Evolutionary conservation across 768 basidiomycete species (phyloP).

Genomic region (Lentinula detonsa): DNA sequence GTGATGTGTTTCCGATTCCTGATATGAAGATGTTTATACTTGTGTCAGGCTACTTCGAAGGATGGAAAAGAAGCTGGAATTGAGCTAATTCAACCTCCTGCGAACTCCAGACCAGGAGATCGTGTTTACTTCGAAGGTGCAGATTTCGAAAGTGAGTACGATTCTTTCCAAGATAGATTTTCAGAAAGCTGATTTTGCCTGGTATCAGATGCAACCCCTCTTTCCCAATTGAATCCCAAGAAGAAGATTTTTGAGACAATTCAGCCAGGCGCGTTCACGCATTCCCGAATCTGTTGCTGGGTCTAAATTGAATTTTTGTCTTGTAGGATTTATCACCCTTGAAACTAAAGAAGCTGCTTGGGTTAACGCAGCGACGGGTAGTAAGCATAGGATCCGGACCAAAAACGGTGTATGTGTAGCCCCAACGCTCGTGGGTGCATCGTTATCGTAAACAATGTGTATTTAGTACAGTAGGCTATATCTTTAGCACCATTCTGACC

Average conservation of each 20-base stretch:
- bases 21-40: conserved; percentile 4
- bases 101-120: conserved; percentile 84
- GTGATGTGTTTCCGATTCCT: conserved; percentile 15
- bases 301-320: neutral
- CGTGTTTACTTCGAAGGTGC: conserved; percentile 92
- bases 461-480: neutral
- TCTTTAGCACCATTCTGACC: no score
- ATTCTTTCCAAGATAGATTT: neutral
- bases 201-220: conserved; percentile 49
- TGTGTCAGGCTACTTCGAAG: conserved; percentile 74
- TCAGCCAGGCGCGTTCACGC: conserved; percentile 62
- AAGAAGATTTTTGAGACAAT: conserved; percentile 99
- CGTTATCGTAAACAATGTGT: conserved; percentile 59
- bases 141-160: conserved; percentile 67
- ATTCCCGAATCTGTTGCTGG: neutral
- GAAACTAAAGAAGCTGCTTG: conserved; percentile 87
- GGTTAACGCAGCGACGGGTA: conserved; percentile 79
- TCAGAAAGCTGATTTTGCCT: neutral
- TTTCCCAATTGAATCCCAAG: conserved; percentile 92
- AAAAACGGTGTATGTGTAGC: conserved; percentile 78
- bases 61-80: conserved; percentile 87
- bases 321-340: conserved; percentile 78
- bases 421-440: conserved; percentile 81
- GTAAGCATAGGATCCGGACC: conserved; percentile 80
- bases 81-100: conserved; percentile 87